These are phyloP conservation scores for Pythium brassicae DNA, from an alignment of 352 stramenopile species.

Conservation along the genomic window DNA sequence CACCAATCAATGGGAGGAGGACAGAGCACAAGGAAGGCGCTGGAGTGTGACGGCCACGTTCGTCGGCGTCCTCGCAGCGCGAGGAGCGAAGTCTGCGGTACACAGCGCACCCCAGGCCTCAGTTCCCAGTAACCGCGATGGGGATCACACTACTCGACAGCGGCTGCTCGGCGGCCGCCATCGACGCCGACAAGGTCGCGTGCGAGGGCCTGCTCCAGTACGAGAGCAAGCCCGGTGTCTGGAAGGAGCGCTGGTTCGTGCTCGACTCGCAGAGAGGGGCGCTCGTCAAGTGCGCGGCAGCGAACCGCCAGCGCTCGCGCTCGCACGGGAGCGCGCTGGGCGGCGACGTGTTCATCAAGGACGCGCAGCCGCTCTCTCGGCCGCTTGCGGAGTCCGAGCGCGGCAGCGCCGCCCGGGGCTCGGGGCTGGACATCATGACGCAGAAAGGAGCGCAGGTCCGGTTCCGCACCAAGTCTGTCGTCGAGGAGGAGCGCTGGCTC, in stretches of 20 bases:
- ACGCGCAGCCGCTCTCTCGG: constrained; percentile 18
- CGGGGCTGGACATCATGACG: constrained; percentile 32
- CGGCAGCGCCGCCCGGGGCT: background rate
- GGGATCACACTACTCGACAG: constrained; percentile 9
- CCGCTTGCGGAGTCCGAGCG: background rate
- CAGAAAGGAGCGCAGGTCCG: constrained; percentile 21
- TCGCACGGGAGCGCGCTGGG: constrained; percentile 30
- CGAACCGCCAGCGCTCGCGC: constrained; percentile 23
- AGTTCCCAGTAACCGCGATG: constrained; percentile 1
- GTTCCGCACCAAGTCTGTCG: constrained; percentile 35
- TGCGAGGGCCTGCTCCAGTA: constrained; percentile 54
- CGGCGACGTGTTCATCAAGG: constrained; percentile 27
- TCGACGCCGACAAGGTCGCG: constrained; percentile 15
- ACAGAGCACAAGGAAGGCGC: no score
- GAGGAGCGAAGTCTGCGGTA: no score
- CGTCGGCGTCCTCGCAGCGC: no score
- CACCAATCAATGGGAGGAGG: no score
- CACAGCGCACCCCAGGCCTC: background rate
- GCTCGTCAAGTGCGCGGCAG: constrained; percentile 45
- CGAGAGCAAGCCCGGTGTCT: constrained; percentile 30
- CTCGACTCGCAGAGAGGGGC: constrained; percentile 34
- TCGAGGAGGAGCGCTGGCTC: constrained; percentile 47
- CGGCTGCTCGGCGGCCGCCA: constrained; percentile 19
- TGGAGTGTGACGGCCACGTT: no score
- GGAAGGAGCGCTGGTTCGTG: constrained; percentile 74